Base-by-base conservation (phyloP, 2,329 filamentous ascomycete species). In the Ceratocystis albifundus region DNA sequence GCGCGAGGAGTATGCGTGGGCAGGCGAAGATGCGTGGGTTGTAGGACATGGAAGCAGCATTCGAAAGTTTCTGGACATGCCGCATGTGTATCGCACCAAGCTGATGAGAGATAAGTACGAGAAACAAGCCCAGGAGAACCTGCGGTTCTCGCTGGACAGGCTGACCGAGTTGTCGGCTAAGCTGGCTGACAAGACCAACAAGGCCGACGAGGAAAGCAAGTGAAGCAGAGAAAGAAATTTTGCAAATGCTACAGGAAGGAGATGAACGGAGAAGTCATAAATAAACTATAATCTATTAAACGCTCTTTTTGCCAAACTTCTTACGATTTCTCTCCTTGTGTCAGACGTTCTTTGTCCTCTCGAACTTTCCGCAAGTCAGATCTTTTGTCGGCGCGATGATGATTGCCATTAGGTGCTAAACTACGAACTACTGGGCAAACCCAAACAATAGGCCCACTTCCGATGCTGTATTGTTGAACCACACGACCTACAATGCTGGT, bases 1-100 rank as follows among this genome's bases (percentile, higher is more conserved):
- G 45, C 32, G 65, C 10, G 30, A 65, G 61, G 67, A 68, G 45
- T 68, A 68, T 67, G 41, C n/a, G 15, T 68, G 65, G 65, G 62
- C 67, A 15, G 66, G 64, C 20, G 62, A 68, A 1, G 28, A 57
- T 3, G 28, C 46, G 4, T 68, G 65, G 67, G 20, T 59, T 1
- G 61, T 7, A 57, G 62, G 65, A 5, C 66, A 65, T 2, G 46
- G 57, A 22, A 32, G 4, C 32, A 65, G 65, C 4, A 25, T 68
- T 3, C 62, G 22, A 32, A 50, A 46, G 15, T 65, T 65, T 46
- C 36, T 67, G 57, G 44, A 59, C 4, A 53, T 65, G 22, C 62
- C 67, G 15, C 48, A 61, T 55, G 41, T 68, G 5, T 68, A 48
- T 44, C 44, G 28, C 30, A 67, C 66, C 3, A 62, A 67, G 45